Evolutionary conservation across 257 asterid genomes (phyloP), one percentile per base, ranked within the genome.

Genomic region (Scutellaria baicalensis): DNA sequence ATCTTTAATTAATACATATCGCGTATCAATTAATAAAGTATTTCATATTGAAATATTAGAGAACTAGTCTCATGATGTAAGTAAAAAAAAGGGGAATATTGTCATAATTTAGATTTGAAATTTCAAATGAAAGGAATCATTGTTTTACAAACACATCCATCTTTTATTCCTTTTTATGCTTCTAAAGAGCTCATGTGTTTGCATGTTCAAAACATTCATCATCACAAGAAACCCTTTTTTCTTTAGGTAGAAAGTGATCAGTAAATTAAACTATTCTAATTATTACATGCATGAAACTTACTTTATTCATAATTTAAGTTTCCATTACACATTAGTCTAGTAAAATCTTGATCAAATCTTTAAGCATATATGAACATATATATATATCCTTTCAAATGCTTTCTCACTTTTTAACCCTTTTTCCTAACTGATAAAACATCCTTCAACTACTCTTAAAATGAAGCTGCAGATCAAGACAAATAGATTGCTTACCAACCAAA

Each of bases 181-280:
- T 78, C 83, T 78, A 78, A 81, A 75, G 79, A 77, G 75, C 48
- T 73, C 18, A 66, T 73, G 75, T 82, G 80, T 78, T 72, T 78
- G 84, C 81, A 75, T 82, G 79, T 78, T 78, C 79, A 78, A 69
- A 66, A 59, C 72, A 66, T 66, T 66, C 75, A 81, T 81, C 80
- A 77, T 76, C 66, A 77, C 69, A 60, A 70, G 31, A 40, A 58
- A 69, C 21, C 75, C 61, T 42, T 70, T 77, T 77, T 55, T 57
- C 66, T 73, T 70, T 58, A 73, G 62, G 43, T 60, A 52, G 75
- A 73, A 72, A 73, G 70, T 16, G 76, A 68, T n/a, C n/a, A n/a
- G 55, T 61, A 47, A 55, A 56, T 63, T 33, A 45, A 45, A 49
- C 59, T 70, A 57, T 13, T 20, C 33, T 27, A 27, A 68, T 59